A percentile compares a stretch with the other conserved stretches of the same genome.
Conservation (phyloP, 768 basidiomycete species). For the Hericium erinaceus region DNA sequence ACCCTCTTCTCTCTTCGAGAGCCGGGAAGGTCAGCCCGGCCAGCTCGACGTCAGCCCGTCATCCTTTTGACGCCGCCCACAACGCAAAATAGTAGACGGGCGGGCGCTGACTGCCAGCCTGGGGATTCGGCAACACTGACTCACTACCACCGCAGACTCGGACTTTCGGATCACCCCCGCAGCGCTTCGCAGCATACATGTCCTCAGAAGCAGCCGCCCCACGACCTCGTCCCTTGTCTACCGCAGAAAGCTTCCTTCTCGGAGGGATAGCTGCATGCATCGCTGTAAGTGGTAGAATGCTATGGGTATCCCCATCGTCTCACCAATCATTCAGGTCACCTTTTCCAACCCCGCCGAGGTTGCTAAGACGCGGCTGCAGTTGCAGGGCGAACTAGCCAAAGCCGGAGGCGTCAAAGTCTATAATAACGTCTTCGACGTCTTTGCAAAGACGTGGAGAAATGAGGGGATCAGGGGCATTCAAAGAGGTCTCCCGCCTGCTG, state of each 20-base stretch:
- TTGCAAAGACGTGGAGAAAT: conserved; percentile 79
- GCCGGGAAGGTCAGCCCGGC: too few relatives aligned
- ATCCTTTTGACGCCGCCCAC: too few relatives aligned
- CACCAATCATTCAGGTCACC: conserved; percentile 48
- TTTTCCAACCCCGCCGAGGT: conserved; percentile 77
- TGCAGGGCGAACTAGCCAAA: conserved; percentile 91
- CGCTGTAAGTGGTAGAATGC: conserved; percentile 46
- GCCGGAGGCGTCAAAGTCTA: conserved; percentile 68
- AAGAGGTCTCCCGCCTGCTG: conserved; percentile 84
- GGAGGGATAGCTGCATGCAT: conserved; percentile 89
- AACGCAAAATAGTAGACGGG: too few relatives aligned
- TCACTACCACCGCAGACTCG: too few relatives aligned
- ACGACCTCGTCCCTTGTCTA: conserved; percentile 38
- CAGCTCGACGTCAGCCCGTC: too few relatives aligned
- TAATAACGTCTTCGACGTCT: conserved; percentile 79
- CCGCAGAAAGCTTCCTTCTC: conserved; percentile 74
- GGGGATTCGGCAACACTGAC: too few relatives aligned
- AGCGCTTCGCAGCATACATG: not conserved
- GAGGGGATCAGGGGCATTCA: conserved; percentile 91
- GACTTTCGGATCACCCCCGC: too few relatives aligned
- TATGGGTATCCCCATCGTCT: not conserved
- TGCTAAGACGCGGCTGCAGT: conserved; percentile 90
- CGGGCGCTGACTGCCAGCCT: too few relatives aligned
- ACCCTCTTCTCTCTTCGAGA: too few relatives aligned
- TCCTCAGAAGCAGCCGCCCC: not conserved